phyloP scores from a whole-genome alignment of 148 eudicot species.

The Dianthus caryophyllus region DNA sequence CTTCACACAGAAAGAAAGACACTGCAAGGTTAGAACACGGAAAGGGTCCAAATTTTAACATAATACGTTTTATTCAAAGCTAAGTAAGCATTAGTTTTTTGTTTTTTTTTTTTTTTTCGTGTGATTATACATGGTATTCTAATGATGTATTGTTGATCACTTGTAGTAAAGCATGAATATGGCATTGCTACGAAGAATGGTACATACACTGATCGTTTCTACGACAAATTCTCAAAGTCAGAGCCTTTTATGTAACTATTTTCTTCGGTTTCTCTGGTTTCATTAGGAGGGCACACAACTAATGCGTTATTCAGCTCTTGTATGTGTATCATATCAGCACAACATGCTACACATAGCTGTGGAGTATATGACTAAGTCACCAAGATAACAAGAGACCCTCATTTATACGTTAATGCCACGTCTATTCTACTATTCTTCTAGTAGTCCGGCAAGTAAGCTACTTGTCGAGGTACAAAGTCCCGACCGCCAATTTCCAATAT shows the following conservation, averaged over 20 bases:
- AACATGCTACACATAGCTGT: not conserved
- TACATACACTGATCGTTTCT: constrained; percentile 10
- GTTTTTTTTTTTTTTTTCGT: too few species aligned
- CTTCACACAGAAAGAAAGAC: constrained; percentile 27
- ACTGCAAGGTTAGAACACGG: constrained; percentile 13
- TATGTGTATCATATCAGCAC: not conserved
- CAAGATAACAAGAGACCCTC: not conserved
- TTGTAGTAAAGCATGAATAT: not conserved
- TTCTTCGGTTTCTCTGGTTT: not conserved
- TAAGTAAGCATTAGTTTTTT: not conserved
- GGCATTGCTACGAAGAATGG: not conserved
- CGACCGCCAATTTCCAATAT: too few species aligned
- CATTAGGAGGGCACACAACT: not conserved
- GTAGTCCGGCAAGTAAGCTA: too few species aligned
- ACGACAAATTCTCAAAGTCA: constrained; percentile 5
- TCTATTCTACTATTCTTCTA: not conserved
- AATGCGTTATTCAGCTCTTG: too few species aligned
- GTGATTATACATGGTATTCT: constrained; percentile 4
- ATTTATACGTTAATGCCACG: not conserved
- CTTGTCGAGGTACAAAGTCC: too few species aligned
- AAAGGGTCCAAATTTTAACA: constrained; percentile 1
- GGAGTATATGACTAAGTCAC: too few species aligned
- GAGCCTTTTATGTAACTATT: not conserved
- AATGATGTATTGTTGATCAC: not conserved
- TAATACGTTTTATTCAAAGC: not conserved